phyloP scores from a whole-genome alignment of 805 yeast genomes.

The Saccharomycopsis fodiens region DNA sequence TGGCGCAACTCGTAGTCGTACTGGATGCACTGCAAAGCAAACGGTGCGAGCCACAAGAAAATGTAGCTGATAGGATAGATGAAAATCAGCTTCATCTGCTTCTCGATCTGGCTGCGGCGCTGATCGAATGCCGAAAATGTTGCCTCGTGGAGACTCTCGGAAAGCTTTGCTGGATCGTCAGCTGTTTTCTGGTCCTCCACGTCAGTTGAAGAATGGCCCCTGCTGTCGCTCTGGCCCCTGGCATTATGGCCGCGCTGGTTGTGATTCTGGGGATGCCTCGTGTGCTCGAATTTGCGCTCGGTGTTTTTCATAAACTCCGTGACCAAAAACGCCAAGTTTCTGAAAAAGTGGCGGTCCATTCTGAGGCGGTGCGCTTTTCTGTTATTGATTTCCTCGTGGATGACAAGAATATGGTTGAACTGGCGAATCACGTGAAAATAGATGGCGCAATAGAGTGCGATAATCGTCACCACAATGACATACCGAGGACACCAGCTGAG shows the following conservation, averaged over 20 bases:
- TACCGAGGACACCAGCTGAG: slow-evolving; percentile 82
- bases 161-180: slow-evolving; percentile 21
- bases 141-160: slow-evolving; percentile 45
- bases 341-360: slow-evolving; percentile 16
- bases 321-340: slow-evolving; percentile 22
- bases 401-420: slow-evolving; percentile 42
- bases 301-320: slow-evolving; percentile 23
- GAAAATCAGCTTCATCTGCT: slow-evolving; percentile 73
- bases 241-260: slow-evolving; percentile 6
- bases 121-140: slow-evolving; percentile 53
- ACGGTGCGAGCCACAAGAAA: slow-evolving; percentile 76
- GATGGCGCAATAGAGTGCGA: slow-evolving; percentile 59
- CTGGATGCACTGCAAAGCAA: slow-evolving; percentile 55
- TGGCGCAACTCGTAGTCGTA: slow-evolving; percentile 38
- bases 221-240: not conserved
- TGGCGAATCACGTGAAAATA: slow-evolving; percentile 66
- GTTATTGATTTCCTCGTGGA: slow-evolving; percentile 26
- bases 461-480: slow-evolving; percentile 51
- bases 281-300: slow-evolving; percentile 12
- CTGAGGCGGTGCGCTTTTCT: slow-evolving; percentile 14
- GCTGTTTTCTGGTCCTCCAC: not conserved
- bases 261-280: not conserved
- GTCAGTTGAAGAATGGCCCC: not conserved
- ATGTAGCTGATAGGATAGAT: slow-evolving; percentile 80
- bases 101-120: slow-evolving; percentile 59